A percentile compares a stretch with the other conserved stretches of the same genome.
Evolutionary conservation across 1,284 basidiomycete species (phyloP).

Genomic region (Golubevia pallescens): DNA sequence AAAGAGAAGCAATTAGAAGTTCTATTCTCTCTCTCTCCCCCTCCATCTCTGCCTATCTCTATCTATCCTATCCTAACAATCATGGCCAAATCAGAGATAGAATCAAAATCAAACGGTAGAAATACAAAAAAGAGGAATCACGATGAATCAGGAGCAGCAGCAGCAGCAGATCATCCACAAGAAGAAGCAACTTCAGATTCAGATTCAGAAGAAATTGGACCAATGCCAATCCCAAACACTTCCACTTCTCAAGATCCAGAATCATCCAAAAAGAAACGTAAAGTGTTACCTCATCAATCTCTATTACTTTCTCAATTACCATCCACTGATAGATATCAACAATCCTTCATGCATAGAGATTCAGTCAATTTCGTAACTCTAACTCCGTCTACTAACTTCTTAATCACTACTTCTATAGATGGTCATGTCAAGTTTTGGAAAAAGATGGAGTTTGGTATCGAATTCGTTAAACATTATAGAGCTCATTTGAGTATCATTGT

Average conservation of each 20-base stretch:
- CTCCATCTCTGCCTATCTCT: neutral
- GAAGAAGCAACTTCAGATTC: neutral
- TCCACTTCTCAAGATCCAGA: neutral
- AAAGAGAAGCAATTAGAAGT: neutral
- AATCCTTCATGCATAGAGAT: constrained; percentile 98
- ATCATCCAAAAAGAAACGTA: constrained; percentile 5
- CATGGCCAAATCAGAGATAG: neutral
- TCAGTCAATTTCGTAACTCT: constrained; percentile 81
- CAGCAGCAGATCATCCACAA: neutral
- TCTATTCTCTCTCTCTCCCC: neutral
- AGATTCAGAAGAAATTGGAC: constrained; percentile 10
- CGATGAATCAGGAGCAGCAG: neutral
- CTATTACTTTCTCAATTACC: constrained; percentile 91
- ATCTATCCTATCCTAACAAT: neutral
- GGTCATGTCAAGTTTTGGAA: constrained; percentile 99
- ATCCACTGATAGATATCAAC: constrained; percentile 88
- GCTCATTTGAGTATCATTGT: constrained; percentile 84
- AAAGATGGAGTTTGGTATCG: constrained; percentile 89
- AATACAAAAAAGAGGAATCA: neutral
- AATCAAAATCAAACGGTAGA: neutral
- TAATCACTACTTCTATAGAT: constrained; percentile 92
- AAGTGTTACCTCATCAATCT: constrained; percentile 77
- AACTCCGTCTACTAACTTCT: constrained; percentile 70
- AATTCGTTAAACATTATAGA: constrained; percentile 86
- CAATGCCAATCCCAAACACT: constrained; percentile 8